Evolutionary conservation across 2,329 filamentous ascomycete species (phyloP), one percentile per base, ranked within the genome.

Genomic region (Colletotrichum echinochloae): DNA sequence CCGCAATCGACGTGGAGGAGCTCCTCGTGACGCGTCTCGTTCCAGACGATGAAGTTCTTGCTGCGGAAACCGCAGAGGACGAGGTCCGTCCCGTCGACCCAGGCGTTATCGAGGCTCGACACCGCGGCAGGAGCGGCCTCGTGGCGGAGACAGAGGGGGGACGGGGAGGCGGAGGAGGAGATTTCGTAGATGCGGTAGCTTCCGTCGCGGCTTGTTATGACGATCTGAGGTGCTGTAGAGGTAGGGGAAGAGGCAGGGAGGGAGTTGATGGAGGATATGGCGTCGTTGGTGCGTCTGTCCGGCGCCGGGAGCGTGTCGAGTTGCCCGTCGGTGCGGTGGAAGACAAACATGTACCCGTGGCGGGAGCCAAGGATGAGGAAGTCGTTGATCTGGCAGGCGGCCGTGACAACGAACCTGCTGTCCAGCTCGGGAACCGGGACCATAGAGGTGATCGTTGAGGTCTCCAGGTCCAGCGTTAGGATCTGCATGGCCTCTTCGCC

Each of bases 1-100:
- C 95, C 95, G 77, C 95, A 98, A 59, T 94, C 90, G 37, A 97
- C 85, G 0, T 85, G 86, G 65, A 91, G 88, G 20, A 95, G 79
- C 75, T 95, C 92, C 66, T 89, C 87, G 69, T 93, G 90, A 1
- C 83, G 83, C 0, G 89, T 90, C 77, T 93, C 90, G 78, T 97
- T 93, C 89, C 93, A 96, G 12, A 95, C 87, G 16, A 97, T 84
- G 77, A 98, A 97, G 56, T 89, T 85, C 72, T 90, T 94, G 77
- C 92, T 90, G 65, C 89, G 90, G 81, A 98, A 98, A 3, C 95
- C 95, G 78, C 91, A 93, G 16, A 97, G 82, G 35, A 94, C 83
- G 1, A 97, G 82, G 56, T 92, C 85, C n/a, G 52, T 79, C 12
- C 72, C 67, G 44, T 75, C 74, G 70, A 95, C 87, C 81, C 89